Evolutionary conservation across 2,329 filamentous ascomycete species (phyloP), one percentile per base, ranked within the genome.

Genomic region (Colletotrichum endophyticum): DNA sequence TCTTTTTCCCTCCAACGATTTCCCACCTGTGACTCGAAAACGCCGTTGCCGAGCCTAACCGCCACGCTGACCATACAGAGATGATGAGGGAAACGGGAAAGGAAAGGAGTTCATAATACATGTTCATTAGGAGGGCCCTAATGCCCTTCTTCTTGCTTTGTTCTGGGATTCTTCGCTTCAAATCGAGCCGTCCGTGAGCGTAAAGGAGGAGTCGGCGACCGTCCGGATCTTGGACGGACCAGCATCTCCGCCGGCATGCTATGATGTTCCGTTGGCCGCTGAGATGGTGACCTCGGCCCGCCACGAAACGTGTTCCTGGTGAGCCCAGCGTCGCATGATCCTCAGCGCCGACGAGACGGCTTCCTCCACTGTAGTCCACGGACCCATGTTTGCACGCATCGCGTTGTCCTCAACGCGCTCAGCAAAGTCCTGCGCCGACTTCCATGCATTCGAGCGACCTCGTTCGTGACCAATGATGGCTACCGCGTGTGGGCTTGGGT

Each of bases 341-440:
- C 81, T 82, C 72, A 90, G 78, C 15, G 84, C 83, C 7, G 82
- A 80, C 9, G 82, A 80, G 15, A 86, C 85, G 8, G 86, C 83
- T 16, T 89, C 88, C 72, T 89, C 87, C 12, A 89, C 81, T 5
- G 83, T 83, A 11, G 85, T 85, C 87, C 88, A 89, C 1, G 86
- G 85, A 1, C 85, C 85, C n/a, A 86, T 78, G 66, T 79, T 80
- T 15, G 79, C 76, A 32, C 77, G 78, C 79, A 81, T 73, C 32
- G 81, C 69, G 6, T 77, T 70, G 68, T 80, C 81, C 7, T 82
- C 80, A 15, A 86, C 82, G 36, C 78, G 77, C 4, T 81, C 77
- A 27, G 82, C 80, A 25, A 80, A 79, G 6, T 87, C 85, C 25
- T 82, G 82, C 30, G 84, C 78, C 22, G 76, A 73, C 1, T 79